Conservation (phyloP, 192 early-diverging fungal species). For the Kickxella alabastrina region DNA sequence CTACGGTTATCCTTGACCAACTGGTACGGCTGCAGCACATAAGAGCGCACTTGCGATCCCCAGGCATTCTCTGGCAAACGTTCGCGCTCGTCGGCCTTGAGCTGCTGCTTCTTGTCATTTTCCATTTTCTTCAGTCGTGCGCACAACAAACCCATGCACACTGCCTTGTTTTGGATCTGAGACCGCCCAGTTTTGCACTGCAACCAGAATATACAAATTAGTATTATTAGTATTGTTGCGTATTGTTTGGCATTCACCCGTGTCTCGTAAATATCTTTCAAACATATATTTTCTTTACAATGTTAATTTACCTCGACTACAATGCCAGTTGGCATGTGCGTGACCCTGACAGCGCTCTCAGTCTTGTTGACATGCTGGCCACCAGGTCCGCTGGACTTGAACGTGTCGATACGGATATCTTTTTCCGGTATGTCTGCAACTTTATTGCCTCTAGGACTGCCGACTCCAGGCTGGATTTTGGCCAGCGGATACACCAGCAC, state of each 20-base stretch:
- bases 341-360: slow-evolving; percentile 78
- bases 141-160: slow-evolving; percentile 71
- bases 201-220: neutral
- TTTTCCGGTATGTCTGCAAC: slow-evolving; percentile 37
- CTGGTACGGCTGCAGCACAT: slow-evolving; percentile 61
- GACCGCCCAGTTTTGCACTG: slow-evolving; percentile 8
- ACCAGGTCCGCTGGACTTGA: slow-evolving; percentile 49
- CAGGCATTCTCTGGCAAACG: slow-evolving; percentile 47
- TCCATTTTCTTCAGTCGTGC: slow-evolving; percentile 65
- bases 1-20: slow-evolving; percentile 59
- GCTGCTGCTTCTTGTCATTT: slow-evolving; percentile 45
- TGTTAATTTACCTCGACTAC: slow-evolving; percentile 43
- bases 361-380: slow-evolving; percentile 88
- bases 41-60: slow-evolving; percentile 59
- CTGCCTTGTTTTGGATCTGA: slow-evolving; percentile 63
- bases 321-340: slow-evolving; percentile 82
- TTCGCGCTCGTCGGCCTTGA: slow-evolving; percentile 7
- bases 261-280: neutral
- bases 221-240: too few relatives aligned
- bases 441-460: too few relatives aligned
- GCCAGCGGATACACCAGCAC: slow-evolving; percentile 15
- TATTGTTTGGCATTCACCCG: too few relatives aligned
- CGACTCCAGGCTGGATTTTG: slow-evolving; percentile 24
- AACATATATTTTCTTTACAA: neutral
- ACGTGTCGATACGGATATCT: slow-evolving; percentile 56